Evolutionary conservation across 176 grass and related monocot genomes (phyloP).

Genomic region (Aegilops speltoides): DNA sequence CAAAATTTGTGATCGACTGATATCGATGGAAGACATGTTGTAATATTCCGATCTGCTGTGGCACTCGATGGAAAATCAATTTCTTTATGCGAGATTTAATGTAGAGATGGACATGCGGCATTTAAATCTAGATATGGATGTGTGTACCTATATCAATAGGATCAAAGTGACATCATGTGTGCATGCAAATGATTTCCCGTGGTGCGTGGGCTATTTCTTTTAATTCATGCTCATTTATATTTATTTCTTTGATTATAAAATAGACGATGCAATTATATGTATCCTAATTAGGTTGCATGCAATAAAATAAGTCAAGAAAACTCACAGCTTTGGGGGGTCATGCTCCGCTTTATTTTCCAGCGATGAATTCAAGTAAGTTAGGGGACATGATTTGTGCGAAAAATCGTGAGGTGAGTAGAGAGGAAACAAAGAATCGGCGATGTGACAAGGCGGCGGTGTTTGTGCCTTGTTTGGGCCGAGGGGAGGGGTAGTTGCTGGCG

Average conservation of each 20-base stretch:
- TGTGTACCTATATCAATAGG: background rate
- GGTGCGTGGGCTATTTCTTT: background rate
- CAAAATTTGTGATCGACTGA: background rate
- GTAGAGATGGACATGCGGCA: background rate
- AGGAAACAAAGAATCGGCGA: background rate
- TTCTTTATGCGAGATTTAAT: background rate
- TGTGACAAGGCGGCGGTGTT: no score
- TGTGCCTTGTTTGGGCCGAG: background rate
- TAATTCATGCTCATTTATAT: background rate
- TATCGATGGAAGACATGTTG: background rate
- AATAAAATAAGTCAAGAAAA: background rate
- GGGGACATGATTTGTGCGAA: fast-evolving
- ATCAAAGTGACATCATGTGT: background rate
- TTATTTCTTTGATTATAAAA: background rate
- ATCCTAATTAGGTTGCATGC: background rate
- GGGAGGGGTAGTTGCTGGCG: no score
- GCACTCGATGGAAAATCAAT: background rate
- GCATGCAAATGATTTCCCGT: background rate
- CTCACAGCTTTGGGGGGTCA: background rate
- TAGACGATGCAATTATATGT: no score
- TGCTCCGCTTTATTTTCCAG: background rate
- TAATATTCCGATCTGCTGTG: fast-evolving
- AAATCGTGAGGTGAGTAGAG: no score
- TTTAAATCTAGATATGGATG: background rate
- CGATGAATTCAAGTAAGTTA: background rate